Evolutionary conservation across 805 yeast species (phyloP).

Genomic region (Cyberlindnera euphorbiiphila): DNA sequence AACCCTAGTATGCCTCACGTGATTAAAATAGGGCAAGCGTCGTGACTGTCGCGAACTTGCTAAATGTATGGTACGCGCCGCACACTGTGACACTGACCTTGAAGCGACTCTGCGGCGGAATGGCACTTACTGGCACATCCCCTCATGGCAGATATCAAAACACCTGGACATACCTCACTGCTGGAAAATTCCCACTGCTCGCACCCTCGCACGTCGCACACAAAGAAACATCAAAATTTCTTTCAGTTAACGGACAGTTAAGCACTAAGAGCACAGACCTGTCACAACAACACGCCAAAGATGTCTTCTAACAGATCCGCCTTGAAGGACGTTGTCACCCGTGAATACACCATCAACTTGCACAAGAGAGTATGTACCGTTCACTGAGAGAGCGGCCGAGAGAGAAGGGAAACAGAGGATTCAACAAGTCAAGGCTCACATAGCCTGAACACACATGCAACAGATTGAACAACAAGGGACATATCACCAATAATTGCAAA

Average conservation of each 20-base stretch:
- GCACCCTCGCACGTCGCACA: conserved; percentile 9
- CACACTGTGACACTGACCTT: neutral
- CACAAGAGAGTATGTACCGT: conserved; percentile 89
- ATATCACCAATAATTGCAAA: too few species aligned
- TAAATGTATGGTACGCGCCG: conserved; percentile 9
- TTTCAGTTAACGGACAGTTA: conserved; percentile 9
- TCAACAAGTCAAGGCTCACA: neutral
- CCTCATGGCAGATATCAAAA: conserved; percentile 10
- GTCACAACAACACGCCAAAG: conserved; percentile 18
- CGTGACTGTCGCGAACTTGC: too few species aligned
- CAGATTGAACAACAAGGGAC: too few species aligned
- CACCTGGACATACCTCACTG: conserved; percentile 16
- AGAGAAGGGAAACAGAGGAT: conserved; percentile 1
- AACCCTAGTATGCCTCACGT: too few species aligned
- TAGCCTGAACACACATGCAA: neutral
- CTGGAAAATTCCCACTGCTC: conserved; percentile 12
- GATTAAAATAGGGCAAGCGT: too few species aligned
- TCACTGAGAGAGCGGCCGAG: conserved; percentile 1
- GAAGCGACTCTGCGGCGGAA: neutral
- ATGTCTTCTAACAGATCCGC: conserved; percentile 63
- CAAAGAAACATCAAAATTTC: conserved; percentile 17
- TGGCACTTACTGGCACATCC: conserved; percentile 4
- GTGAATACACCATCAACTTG: conserved; percentile 99
- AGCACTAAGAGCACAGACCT: neutral
- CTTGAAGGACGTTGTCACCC: conserved; percentile 98